A percentile compares a stretch with the other conserved stretches of the same genome.
Conservation (phyloP, 805 yeast genomes). For the Suhomyces tanzawaensis region DNA sequence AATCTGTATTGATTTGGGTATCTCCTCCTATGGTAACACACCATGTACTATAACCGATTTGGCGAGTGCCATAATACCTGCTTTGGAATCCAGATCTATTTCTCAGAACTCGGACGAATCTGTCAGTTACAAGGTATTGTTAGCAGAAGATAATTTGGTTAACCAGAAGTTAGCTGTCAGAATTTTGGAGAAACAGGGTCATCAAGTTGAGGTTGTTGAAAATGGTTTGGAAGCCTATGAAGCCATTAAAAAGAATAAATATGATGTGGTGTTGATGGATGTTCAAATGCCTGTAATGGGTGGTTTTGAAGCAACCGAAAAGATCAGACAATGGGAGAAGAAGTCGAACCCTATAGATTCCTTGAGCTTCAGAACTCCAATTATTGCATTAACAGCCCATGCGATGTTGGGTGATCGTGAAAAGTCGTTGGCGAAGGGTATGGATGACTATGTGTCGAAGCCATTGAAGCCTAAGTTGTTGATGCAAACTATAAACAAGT, state of each 20-base stretch:
- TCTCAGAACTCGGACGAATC: constrained; percentile 80
- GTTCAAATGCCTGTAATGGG: constrained; percentile 97
- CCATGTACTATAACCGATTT: constrained; percentile 81
- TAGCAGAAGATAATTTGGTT: constrained; percentile 85
- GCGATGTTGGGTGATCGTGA: constrained; percentile 94
- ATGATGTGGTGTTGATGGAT: constrained; percentile 87
- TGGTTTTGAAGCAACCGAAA: constrained; percentile 87
- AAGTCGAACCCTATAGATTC: constrained; percentile 70
- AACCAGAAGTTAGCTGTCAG: constrained; percentile 86
- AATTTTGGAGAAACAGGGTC: constrained; percentile 83
- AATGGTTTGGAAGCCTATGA: constrained; percentile 82
- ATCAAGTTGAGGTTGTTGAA: constrained; percentile 78
- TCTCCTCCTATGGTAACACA: constrained; percentile 83
- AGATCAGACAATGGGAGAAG: constrained; percentile 85
- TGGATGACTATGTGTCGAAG: constrained; percentile 89
- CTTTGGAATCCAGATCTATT: constrained; percentile 76
- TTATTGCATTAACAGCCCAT: constrained; percentile 87
- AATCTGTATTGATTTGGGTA: constrained; percentile 80
- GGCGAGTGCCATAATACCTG: constrained; percentile 81
- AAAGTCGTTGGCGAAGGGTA: constrained; percentile 79
- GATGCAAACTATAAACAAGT: constrained; percentile 81
- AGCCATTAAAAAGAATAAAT: constrained; percentile 62
- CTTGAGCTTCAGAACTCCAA: constrained; percentile 74
- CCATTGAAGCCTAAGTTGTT: constrained; percentile 81
- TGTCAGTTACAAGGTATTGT: constrained; percentile 65